Base-by-base conservation (phyloP, 2,329 filamentous ascomycete species). In the Arthrobotrys conoides region DNA sequence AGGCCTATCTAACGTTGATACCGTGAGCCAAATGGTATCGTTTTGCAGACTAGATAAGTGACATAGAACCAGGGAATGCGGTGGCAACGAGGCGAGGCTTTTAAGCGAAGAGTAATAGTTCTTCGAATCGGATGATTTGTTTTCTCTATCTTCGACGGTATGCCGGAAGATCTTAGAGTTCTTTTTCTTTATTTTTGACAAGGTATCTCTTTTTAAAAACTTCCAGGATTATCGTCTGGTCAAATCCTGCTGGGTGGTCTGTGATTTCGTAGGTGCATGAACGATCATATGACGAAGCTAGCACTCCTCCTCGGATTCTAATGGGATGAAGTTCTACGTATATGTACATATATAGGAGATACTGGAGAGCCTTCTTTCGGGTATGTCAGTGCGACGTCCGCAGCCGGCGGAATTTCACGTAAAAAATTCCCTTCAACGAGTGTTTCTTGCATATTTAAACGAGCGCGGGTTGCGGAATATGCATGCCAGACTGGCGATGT, bases 381-480 rank as follows among this genome's bases (percentile, higher is more conserved):
- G 57, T 61, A 14, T 55, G 57, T 36, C 8, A 27, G 57, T 44
- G 36, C 33, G 36, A 27, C 57, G 22, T 46, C 44, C n/a, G 18
- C 36, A 5, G 36, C 24, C 55, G 55, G 53, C 53, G 27, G n/a
- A 38, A 36, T 57, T 61, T 27, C 33, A 61, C 18, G 18, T 41
- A 44, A 61, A 61, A 61, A 44, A 41, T 10, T 16, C 24, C 36
- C 57, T 61, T 44, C 20, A 24, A 38, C 36, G 6, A 16, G 4
- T 14, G 36, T 44, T 61, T 44, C 33, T 61, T 44, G 57, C 57
- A 61, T 44, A 61, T 18, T 61, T 61, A 61, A 61, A 61, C 57
- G 57, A 61, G 57, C 57, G 57, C 57, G 57, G 57, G 36, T 61
- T 61, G 57, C 57, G 57, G 57, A 61, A 61, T 61, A 61, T 61